Evolutionary conservation across 805 yeast species (phyloP), one percentile per base, ranked within the genome.

Genomic region (Yarrowia keelungensis): DNA sequence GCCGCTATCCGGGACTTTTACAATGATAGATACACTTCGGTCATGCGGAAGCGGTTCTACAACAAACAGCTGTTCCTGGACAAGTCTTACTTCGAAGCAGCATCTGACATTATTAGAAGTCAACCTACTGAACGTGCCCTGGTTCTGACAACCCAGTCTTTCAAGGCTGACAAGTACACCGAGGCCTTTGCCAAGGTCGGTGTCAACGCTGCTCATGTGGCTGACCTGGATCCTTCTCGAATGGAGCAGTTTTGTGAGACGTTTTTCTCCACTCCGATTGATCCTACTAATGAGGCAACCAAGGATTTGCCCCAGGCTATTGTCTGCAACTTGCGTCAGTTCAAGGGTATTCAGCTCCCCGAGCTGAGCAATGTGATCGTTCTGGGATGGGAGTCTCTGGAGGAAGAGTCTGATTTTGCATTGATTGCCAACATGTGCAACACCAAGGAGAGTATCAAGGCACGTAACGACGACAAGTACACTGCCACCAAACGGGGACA

Each of bases 341-440:
- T 62, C 38, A 47, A 49, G 47, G 67, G 67, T 8, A 62, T 62
- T 11, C 36, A 62, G 15, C 38, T 62, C 10, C 46, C 67, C 15
- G 46, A 22, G 14, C 38, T 49, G 26, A 49, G 39, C 38, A 62
- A 49, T n/a, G 67, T 62, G 26, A 41, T 49, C 22, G 56, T 62
- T 14, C 32, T 62, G 7, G 67, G 67, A 36, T 62, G 67, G 67
- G 67, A 62, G 38, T 47, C 67, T 41, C 47, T 62, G 19, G 54
- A 47, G 38, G 56, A 62, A 36, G 67, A 62, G 67, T 41, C 43
- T 35, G 67, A 62, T 41, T 41, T 62, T 15, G 19, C 67, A n/a
- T 22, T 49, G 16, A 49, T 62, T 35, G 67, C 47, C 46, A 49
- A 49, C 47, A 47, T 62, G 56, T 62, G 67, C 56, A 47, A 62